Evolutionary conservation across 2,329 filamentous ascomycete genomes (phyloP), one percentile per base, ranked within the genome.

Genomic region (Epichloe sibirici): DNA sequence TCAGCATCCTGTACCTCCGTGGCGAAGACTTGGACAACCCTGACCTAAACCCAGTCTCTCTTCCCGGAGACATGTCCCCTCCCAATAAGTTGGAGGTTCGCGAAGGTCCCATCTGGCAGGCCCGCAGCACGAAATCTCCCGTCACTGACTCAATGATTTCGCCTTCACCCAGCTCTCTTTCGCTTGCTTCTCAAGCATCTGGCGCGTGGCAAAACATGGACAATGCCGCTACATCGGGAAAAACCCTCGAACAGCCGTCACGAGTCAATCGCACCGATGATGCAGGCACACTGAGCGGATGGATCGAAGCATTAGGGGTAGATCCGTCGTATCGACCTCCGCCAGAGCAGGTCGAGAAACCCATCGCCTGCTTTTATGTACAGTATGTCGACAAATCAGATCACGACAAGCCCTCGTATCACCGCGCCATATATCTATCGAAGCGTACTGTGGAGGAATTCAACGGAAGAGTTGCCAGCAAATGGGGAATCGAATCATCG

Each of bases 261-360:
- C 74, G 72, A 52, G 63, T 82, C 45, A 68, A 66, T 51, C 75
- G 76, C 58, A 75, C 74, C 0, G 81, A 83, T 51, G 78, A 81
- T 23, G 72, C 79, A 38, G 84, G 84, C 9, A 81, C 78, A 25
- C 72, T 90, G 31, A 85, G 81, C 55, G 86, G 87, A 5, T 95
- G 86, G 83, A 93, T 97, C 57, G 90, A 96, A 65, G 89, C 90
- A 1, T 71, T 95, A 7, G 93, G 89, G 35, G 88, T 97, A n/a
- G 93, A 97, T 65, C 74, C 83, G 15, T 79, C 78, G 2, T 98
- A 97, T 65, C 81, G 85, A 53, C 85, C 93, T 45, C 90, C 90
- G 0, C 71, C 77, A 1, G 88, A 94, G 61, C 80, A 78, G 53
- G 72, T 76, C 8, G 73, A 82, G 21, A 94, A 88, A 66, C 71